Evolutionary conservation across 2,329 filamentous ascomycete species (phyloP).

Genomic region (Colletotrichum sp.): DNA sequence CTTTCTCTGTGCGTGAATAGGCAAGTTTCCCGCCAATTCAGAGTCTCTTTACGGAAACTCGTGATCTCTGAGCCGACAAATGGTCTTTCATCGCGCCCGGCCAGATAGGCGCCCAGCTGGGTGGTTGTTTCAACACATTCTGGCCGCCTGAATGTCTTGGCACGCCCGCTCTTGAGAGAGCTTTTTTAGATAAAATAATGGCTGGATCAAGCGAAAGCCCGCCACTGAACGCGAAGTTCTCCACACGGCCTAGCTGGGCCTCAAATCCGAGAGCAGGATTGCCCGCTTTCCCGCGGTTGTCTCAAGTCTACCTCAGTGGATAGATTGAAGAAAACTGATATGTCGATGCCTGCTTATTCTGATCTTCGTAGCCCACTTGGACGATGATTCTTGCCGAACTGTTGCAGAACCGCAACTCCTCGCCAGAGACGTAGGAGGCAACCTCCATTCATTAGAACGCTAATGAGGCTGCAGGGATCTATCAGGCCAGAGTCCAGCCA

Average conservation of each 20-base stretch:
- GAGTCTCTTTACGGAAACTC: background rate
- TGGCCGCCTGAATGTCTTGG: background rate
- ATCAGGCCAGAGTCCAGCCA: background rate
- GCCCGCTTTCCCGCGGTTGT: background rate
- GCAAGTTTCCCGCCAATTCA: rapidly evolving
- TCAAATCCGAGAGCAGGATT: background rate
- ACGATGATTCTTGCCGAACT: background rate
- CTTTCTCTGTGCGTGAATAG: background rate
- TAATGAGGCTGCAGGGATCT: background rate
- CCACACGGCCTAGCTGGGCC: background rate
- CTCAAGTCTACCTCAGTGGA: background rate
- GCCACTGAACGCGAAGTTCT: background rate
- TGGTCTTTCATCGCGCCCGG: background rate
- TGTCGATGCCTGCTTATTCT: background rate
- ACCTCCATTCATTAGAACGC: background rate
- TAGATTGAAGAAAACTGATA: background rate
- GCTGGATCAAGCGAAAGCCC: background rate
- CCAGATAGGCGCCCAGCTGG: background rate
- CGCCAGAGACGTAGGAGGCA: background rate
- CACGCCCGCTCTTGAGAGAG: background rate
- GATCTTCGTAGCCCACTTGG: background rate
- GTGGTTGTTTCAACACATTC: background rate
- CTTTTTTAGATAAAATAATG: background rate
- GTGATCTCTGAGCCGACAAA: background rate
- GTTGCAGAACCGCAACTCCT: background rate